Percentiles rank a stretch among this genome's conserved stretches.
Evolutionary conservation across 352 stramenopile species (phyloP).

Genomic region (Phytophthora uliginosa): DNA sequence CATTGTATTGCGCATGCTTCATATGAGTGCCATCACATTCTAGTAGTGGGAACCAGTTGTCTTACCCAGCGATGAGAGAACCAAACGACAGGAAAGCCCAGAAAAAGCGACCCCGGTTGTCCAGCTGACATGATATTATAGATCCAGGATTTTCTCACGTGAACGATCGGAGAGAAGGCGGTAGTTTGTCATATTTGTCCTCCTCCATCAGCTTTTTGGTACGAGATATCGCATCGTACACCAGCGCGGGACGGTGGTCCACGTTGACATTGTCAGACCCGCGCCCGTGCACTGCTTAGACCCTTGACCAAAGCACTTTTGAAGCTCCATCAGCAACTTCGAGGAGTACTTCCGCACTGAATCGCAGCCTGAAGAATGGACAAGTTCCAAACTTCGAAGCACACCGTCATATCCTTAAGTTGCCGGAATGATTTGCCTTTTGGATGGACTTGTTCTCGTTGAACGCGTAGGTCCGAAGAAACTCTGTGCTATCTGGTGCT

Average conservation of each 20-base stretch:
- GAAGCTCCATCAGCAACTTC: slow-evolving; percentile 1
- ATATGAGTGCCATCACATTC: not conserved
- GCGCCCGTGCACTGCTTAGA: not conserved
- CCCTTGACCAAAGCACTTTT: slow-evolving; percentile 10
- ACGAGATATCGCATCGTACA: not conserved
- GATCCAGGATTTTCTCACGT: not conserved
- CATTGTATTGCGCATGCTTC: not conserved
- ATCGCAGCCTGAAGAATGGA: slow-evolving; percentile 4
- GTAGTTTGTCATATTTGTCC: not conserved
- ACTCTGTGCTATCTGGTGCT: not conserved
- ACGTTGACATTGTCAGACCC: not conserved
- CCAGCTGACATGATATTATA: not conserved
- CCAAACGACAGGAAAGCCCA: not conserved
- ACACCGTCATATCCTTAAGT: not conserved
- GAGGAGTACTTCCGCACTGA: not conserved
- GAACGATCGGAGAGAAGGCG: not conserved
- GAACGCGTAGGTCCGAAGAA: slow-evolving; percentile 6
- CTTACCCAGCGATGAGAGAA: not conserved
- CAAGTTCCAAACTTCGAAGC: not conserved
- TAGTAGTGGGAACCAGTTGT: not conserved
- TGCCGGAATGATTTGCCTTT: not conserved
- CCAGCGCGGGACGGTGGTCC: not conserved
- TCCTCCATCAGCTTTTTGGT: not conserved
- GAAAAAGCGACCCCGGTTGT: not conserved
- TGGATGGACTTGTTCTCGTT: slow-evolving; percentile 25